Conservation (phyloP, 2,329 filamentous ascomycete species). For the Aspergillus intermedius region DNA sequence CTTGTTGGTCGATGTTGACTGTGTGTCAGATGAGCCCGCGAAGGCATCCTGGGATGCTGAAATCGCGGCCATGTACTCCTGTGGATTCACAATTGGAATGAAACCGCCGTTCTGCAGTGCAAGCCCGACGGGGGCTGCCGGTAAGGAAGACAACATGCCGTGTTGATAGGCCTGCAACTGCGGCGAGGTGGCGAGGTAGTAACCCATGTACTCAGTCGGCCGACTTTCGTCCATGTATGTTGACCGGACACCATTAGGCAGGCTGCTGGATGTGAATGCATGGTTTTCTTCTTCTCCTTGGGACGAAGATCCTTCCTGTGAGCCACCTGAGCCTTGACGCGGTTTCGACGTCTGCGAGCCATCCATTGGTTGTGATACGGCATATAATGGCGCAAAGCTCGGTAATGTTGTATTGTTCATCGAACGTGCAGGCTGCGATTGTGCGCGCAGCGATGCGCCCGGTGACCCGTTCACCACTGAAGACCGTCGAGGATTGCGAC, state of each 20-base stretch:
- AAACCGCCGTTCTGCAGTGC: slow-evolving; percentile 34
- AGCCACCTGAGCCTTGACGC: slow-evolving; percentile 17
- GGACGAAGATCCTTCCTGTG: slow-evolving; percentile 21
- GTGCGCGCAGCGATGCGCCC: slow-evolving; percentile 39
- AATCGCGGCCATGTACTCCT: slow-evolving; percentile 27
- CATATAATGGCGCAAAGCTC: slow-evolving; percentile 27
- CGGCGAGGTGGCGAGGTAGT: slow-evolving; percentile 40
- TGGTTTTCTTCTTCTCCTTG: slow-evolving; percentile 30
- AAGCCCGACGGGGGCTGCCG: slow-evolving; percentile 33
- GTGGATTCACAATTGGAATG: slow-evolving; percentile 26
- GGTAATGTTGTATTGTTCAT: slow-evolving; percentile 30
- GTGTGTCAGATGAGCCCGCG: slow-evolving; percentile 8
- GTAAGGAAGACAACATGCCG: slow-evolving; percentile 31
- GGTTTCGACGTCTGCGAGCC: slow-evolving; percentile 24
- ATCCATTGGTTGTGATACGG: slow-evolving; percentile 25
- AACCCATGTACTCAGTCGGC: slow-evolving; percentile 40
- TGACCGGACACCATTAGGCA: slow-evolving; percentile 27
- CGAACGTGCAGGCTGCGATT: slow-evolving; percentile 46
- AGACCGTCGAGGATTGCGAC: slow-evolving; percentile 40
- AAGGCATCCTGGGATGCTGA: slow-evolving; percentile 16
- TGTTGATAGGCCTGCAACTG: slow-evolving; percentile 38
- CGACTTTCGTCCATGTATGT: slow-evolving; percentile 33
- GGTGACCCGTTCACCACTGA: slow-evolving; percentile 39
- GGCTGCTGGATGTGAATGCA: slow-evolving; percentile 23
- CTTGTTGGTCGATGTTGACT: neutral